phyloP scores from a whole-genome alignment of 2,329 filamentous ascomycete species.

The Neofusicoccum cordaticola region DNA sequence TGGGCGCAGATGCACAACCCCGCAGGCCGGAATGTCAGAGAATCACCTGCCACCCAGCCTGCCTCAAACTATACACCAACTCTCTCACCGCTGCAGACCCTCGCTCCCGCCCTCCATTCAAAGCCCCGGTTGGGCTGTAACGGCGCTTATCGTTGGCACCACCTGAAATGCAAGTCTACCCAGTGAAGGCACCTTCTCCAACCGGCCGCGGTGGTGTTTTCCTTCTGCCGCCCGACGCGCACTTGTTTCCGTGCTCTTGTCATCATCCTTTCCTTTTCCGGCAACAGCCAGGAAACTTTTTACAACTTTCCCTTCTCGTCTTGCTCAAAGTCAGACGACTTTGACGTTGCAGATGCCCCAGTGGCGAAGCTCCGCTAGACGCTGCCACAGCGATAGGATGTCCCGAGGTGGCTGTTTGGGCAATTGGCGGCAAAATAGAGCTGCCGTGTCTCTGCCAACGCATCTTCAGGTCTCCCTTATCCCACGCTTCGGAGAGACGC shows the following conservation, averaged over 20 bases:
- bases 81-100: neutral
- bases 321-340: neutral
- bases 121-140: neutral
- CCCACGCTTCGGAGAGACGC: neutral
- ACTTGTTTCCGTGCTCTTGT: neutral
- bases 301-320: neutral
- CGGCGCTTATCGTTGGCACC: neutral
- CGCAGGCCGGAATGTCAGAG: neutral
- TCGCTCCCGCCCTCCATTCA: neutral
- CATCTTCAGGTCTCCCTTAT: neutral
- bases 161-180: neutral
- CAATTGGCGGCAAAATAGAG: neutral
- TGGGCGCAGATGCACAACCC: neutral
- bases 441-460: neutral
- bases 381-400: no score
- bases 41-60: neutral
- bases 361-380: no score
- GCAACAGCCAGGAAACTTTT: neutral
- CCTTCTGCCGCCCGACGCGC: neutral
- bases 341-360: no score
- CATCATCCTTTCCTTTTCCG: neutral
- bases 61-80: neutral
- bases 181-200: neutral
- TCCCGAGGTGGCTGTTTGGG: neutral
- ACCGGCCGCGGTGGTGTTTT: neutral